Percentiles rank a stretch among this genome's conserved stretches.
Conservation (phyloP, 768 basidiomycete species). For the Tulasnella sp. region DNA sequence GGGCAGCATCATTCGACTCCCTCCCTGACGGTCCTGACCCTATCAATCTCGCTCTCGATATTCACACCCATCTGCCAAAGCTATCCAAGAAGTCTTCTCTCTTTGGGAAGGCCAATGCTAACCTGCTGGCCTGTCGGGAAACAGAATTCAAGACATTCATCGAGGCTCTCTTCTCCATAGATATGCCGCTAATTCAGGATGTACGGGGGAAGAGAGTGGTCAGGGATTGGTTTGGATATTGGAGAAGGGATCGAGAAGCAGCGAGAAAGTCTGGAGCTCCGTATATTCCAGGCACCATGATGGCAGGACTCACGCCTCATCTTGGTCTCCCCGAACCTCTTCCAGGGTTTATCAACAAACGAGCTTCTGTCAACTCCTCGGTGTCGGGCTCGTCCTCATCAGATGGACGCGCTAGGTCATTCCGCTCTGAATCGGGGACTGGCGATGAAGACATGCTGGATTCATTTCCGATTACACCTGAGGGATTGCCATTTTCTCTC, state of each 20-base stretch:
- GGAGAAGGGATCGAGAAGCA: constrained; percentile 10
- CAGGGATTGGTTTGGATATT: constrained; percentile 14
- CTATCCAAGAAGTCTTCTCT: constrained; percentile 11
- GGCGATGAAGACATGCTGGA: constrained; percentile 9
- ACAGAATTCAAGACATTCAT: constrained; percentile 9
- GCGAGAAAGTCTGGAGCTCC: background rate
- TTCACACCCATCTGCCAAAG: constrained; percentile 12
- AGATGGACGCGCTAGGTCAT: background rate
- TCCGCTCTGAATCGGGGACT: background rate
- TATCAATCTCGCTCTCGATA: background rate
- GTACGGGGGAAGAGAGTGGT: constrained; percentile 3
- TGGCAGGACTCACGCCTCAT: background rate
- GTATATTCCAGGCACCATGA: background rate
- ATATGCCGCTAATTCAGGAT: constrained; percentile 10
- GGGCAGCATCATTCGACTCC: constrained; percentile 11
- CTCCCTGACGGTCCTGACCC: constrained; percentile 13
- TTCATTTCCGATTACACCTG: constrained; percentile 9
- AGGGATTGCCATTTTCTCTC: background rate
- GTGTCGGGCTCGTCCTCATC: constrained; percentile 7
- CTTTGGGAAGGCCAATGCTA: constrained; percentile 6
- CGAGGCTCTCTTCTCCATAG: constrained; percentile 7
- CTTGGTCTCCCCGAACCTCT: background rate
- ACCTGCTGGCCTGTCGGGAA: constrained; percentile 1
- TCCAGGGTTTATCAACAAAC: too few species aligned
- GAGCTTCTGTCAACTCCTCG: background rate